These are phyloP conservation scores for Xanthoceras sorbifolium DNA, from an alignment of 345 rosid genomes.

Conservation along the genomic window DNA sequence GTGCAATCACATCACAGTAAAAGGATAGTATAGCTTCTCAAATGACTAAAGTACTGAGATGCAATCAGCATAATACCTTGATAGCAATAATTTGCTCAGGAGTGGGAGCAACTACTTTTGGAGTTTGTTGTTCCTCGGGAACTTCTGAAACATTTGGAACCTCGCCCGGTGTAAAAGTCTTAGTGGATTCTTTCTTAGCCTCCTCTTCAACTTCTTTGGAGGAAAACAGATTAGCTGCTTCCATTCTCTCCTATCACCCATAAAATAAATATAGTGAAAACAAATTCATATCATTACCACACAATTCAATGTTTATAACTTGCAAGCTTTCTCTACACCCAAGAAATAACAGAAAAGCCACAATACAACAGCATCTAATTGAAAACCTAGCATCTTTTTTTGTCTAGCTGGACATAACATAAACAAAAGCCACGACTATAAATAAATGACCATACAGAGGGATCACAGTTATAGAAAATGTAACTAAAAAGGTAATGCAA, in stretches of 20 bases:
- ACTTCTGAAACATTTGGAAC: constrained; percentile 52
- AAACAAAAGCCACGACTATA: background rate
- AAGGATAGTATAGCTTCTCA: constrained; percentile 1
- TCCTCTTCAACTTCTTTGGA: constrained; percentile 93
- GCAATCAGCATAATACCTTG: constrained; percentile 57
- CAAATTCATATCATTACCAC: background rate
- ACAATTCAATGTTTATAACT: background rate
- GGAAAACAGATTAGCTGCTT: constrained; percentile 78
- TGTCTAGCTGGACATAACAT: background rate
- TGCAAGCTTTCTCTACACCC: background rate
- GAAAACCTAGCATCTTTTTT: background rate
- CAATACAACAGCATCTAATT: background rate
- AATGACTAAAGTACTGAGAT: background rate
- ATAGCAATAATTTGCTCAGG: constrained; percentile 93
- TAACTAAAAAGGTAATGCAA: background rate
- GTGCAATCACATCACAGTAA: background rate
- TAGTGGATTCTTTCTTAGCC: constrained; percentile 61
- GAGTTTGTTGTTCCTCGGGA: constrained; percentile 57
- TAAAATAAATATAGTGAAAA: background rate
- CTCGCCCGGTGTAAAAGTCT: constrained; percentile 59
- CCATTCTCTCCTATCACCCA: constrained; percentile 87
- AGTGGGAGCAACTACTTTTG: constrained; percentile 86
- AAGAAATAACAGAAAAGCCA: background rate
- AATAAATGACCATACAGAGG: background rate
- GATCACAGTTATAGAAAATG: background rate